These are phyloP conservation scores for Hippophae rhamnoides DNA, from an alignment of 306 rosid genomes.

Conservation along the genomic window DNA sequence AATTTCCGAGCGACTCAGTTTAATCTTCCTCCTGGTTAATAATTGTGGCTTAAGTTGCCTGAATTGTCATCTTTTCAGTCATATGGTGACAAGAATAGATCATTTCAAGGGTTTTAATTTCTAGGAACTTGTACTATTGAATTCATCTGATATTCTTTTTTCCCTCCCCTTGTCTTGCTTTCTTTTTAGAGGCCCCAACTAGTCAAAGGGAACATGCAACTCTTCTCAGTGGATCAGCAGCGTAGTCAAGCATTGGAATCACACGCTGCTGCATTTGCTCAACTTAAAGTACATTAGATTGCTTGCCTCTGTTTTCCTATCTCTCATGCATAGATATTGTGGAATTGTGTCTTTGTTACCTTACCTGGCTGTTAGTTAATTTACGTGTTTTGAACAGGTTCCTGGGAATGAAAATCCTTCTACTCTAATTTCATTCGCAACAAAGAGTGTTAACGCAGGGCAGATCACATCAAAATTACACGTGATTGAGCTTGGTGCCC, in stretches of 20 bases:
- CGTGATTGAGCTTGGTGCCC: slow-evolving; percentile 97
- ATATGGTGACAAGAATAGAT: too few relatives aligned
- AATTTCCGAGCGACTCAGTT: too few relatives aligned
- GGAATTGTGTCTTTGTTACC: too few relatives aligned
- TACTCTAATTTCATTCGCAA: slow-evolving; percentile 78
- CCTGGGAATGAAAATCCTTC: slow-evolving; percentile 93
- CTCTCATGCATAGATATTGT: background rate
- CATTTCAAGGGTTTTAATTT: too few relatives aligned
- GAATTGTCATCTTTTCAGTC: too few relatives aligned
- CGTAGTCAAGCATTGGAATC: slow-evolving; percentile 99
- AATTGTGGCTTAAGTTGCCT: too few relatives aligned
- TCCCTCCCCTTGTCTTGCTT: slow-evolving; percentile 14
- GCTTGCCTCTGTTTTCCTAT: slow-evolving; percentile 2
- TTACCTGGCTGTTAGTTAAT: background rate
- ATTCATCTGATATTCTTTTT: slow-evolving; percentile 11
- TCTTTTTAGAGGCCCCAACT: slow-evolving; percentile 73
- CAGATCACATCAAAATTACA: slow-evolving; percentile 86
- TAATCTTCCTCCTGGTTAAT: too few relatives aligned
- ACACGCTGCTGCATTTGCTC: slow-evolving; percentile 96
- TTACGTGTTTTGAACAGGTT: slow-evolving; percentile 42
- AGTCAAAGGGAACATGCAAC: slow-evolving; percentile 99
- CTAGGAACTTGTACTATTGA: background rate
- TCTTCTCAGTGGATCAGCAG: slow-evolving; percentile 93
- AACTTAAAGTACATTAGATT: slow-evolving; percentile 53
- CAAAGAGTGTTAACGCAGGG: slow-evolving; percentile 89